phyloP scores from a whole-genome alignment of 2,329 filamentous ascomycete species.

The Fragosphaeria purpurea region DNA sequence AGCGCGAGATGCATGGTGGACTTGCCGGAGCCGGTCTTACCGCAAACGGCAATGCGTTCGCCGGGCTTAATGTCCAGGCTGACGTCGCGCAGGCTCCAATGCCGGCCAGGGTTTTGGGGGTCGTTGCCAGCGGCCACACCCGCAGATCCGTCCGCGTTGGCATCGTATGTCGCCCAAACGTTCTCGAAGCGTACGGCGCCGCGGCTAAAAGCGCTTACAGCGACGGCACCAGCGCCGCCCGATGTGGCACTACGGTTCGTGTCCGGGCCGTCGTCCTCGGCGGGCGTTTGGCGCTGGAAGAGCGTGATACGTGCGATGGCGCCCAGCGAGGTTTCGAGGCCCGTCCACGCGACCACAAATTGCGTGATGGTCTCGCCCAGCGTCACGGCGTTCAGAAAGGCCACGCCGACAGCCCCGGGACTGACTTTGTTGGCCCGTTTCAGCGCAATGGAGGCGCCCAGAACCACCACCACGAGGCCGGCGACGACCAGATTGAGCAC shows the following conservation, averaged over 20 bases:
- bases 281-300: too few species aligned
- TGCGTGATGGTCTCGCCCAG: conserved; percentile 1
- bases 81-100: conserved; percentile 2
- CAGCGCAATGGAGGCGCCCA: background rate
- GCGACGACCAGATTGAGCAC: conserved; percentile 34
- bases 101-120: background rate
- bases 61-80: conserved; percentile 1
- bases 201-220: too few species aligned
- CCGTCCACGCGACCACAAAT: background rate
- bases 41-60: conserved; percentile 26
- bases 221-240: too few species aligned
- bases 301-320: background rate
- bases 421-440: background rate
- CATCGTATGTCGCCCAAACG: too few species aligned
- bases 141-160: too few species aligned
- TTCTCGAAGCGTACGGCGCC: too few species aligned
- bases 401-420: background rate
- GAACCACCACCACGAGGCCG: conserved; percentile 9
- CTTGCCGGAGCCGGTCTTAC: conserved; percentile 30
- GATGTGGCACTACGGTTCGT: too few species aligned
- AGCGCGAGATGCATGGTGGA: conserved; percentile 19
- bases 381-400: background rate
- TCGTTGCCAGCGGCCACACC: too few species aligned
- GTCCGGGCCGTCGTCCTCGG: too few species aligned
- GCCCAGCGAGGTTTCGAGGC: background rate